phyloP scores from a whole-genome alignment of 768 basidiomycete species.

The Baorangia bicolor region DNA sequence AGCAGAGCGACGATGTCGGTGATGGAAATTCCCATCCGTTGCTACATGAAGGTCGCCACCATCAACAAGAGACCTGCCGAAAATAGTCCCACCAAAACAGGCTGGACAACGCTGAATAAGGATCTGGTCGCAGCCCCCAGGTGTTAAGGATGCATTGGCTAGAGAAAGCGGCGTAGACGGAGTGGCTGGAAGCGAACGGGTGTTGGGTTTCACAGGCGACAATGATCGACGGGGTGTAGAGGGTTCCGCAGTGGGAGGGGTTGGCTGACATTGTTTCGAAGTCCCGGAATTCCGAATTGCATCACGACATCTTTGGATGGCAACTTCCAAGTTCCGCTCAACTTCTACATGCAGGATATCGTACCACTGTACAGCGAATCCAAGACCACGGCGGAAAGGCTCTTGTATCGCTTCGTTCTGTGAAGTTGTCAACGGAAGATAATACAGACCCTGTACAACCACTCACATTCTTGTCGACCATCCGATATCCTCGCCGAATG shows the following conservation, averaged over 20 bases:
- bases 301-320: not conserved
- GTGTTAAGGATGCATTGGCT: no score
- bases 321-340: not conserved
- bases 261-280: no score
- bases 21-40: conserved; percentile 6
- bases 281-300: no score
- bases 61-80: not conserved
- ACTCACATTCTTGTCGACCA: not conserved
- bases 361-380: conserved; percentile 31
- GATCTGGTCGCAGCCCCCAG: rapidly evolving
- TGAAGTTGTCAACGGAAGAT: not conserved
- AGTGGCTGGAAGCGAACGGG: no score
- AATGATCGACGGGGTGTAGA: no score
- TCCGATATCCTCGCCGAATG: not conserved
- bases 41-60: conserved; percentile 2
- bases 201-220: no score
- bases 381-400: conserved; percentile 32
- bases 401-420: conserved; percentile 28
- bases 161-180: no score
- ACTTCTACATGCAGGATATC: conserved; percentile 18
- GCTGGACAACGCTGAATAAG: not conserved
- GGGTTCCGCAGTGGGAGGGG: no score
- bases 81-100: not conserved
- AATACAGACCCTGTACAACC: no score
- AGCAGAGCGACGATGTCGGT: not conserved